phyloP scores from a whole-genome alignment of 345 rosid species.

The Populus pruinosa region DNA sequence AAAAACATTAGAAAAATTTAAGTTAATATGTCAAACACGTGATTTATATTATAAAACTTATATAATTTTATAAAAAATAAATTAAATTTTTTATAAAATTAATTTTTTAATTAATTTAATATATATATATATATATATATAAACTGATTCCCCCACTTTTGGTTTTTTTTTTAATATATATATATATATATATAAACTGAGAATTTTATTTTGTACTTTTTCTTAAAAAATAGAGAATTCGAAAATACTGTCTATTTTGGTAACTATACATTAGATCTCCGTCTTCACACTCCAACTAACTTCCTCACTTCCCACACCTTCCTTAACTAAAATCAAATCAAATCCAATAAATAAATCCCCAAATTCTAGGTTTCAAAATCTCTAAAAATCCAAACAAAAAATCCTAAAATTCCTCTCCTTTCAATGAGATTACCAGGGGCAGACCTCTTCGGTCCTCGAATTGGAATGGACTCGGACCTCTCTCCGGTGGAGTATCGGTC shows the following conservation, averaged over 20 bases:
- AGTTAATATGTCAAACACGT: fast-evolving
- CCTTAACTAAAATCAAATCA: background rate
- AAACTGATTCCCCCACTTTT: no score
- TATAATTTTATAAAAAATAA: no score
- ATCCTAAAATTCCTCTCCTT: background rate
- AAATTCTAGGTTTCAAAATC: background rate
- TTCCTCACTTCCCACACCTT: background rate
- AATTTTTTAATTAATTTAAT: no score
- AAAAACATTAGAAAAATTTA: no score
- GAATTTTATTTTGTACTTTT: no score
- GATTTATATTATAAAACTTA: no score
- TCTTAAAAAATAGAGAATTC: no score
- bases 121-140: no score
- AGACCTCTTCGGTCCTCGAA: constrained; percentile 42
- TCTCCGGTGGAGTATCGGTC: constrained; percentile 26
- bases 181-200: no score
- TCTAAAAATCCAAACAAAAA: background rate
- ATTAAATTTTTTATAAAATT: no score
- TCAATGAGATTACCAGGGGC: constrained; percentile 1
- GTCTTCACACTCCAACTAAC: background rate
- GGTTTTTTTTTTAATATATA: no score
- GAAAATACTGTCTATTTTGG: background rate
- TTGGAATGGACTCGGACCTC: constrained; percentile 44
- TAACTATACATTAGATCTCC: background rate
- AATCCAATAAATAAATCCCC: background rate